These are phyloP conservation scores for Claviceps capensis DNA, from an alignment of 2,329 filamentous ascomycete species.

Conservation along the genomic window DNA sequence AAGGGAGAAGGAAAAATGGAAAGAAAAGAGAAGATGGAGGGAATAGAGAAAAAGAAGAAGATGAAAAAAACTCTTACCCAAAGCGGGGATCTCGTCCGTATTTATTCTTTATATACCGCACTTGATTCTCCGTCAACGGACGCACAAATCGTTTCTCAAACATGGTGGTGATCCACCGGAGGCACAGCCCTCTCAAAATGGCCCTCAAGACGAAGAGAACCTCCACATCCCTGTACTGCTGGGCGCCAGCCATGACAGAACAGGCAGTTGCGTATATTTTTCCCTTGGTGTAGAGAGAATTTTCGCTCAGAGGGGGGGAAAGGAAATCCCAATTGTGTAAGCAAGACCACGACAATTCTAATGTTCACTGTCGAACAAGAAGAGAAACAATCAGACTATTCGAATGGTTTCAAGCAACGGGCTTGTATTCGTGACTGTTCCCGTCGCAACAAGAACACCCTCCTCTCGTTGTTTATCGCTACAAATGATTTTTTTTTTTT, in stretches of 20 bases:
- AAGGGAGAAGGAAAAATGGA: too few species aligned
- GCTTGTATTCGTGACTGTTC: too few species aligned
- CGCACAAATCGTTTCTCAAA: constrained; percentile 18
- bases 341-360: too few species aligned
- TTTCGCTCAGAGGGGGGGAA: too few species aligned
- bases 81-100: constrained; percentile 26
- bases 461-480: too few species aligned
- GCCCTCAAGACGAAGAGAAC: constrained; percentile 21
- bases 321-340: too few species aligned
- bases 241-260: constrained; percentile 19
- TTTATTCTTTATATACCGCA: constrained; percentile 27
- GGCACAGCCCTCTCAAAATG: constrained; percentile 15
- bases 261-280: not conserved
- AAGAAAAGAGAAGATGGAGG: too few species aligned
- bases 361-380: too few species aligned
- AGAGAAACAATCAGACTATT: too few species aligned
- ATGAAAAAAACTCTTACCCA: constrained; percentile 16
- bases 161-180: constrained; percentile 12
- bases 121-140: constrained; percentile 19
- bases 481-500: too few species aligned
- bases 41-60: not conserved
- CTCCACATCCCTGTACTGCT: constrained; percentile 20
- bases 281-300: not conserved
- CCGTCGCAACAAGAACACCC: too few species aligned
- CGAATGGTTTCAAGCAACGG: too few species aligned